Evolutionary conservation across 352 stramenopile genomes (phyloP), one percentile per base, ranked within the genome.

Genomic region (Pythium sukuiense): DNA sequence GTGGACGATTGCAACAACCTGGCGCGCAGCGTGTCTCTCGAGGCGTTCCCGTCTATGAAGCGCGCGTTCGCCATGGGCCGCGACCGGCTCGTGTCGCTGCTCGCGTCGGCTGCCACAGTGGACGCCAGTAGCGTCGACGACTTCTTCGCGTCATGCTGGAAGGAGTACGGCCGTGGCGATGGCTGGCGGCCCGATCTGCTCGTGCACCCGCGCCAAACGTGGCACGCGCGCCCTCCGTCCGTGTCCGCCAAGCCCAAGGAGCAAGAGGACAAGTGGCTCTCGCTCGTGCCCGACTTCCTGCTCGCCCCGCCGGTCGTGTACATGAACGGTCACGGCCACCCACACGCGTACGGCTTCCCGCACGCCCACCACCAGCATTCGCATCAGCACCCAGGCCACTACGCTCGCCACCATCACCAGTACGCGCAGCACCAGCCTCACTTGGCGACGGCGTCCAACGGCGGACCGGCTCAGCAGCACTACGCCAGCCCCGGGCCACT

Each of bases 1-100:
- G 77, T 97, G 26, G 82, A 97, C 59, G 77, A 88, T 54, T 77
- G 76, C 61, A 94, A 97, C 73, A 97, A 97, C 63, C 67, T 96
- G 45, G 87, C 83, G 35, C 84, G 87, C 24, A 93, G 84, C 57
- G 84, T 95, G 2, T 90, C 85, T 18, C 74, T 78, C 5, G 85
- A 95, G 24, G 74, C 70, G 39, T 89, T 95, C 58, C 82, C 83
- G 8, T 73, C 83, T 12, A 79, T 95, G 71, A 88, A 89, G 68
- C 81, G 82, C 55, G 83, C 80, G 30, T 91, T 92, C 48, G 72
- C 73, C 6, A 63, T 87, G 1, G 83, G 83, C 32, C 74, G 82
- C 26, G 78, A 90, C 26, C 83, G 84, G 3, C 68, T 93, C 20
- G 52, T 54, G 6, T 61, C 37, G 33, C 41, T 61, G 6, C 30